These are phyloP conservation scores for Botryosphaeria agaves DNA, from an alignment of 2,329 filamentous ascomycete genomes.

Conservation along the genomic window DNA sequence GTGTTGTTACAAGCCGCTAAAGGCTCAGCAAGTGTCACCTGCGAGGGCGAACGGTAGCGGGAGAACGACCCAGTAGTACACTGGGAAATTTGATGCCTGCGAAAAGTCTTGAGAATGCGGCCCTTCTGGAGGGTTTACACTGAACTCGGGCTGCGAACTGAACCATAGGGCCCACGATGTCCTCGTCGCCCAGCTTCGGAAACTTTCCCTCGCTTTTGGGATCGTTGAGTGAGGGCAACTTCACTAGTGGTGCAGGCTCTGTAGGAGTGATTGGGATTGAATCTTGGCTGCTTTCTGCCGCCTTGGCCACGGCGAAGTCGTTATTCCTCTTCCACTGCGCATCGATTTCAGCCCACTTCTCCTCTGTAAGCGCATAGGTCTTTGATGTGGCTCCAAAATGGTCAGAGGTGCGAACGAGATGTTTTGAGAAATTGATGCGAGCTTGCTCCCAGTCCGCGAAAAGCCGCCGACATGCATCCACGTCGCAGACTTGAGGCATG, in stretches of 20 bases:
- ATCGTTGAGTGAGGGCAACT: conserved; percentile 52
- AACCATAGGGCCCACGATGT: conserved; percentile 87
- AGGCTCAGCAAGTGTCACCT: too few species aligned
- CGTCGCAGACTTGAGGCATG: conserved; percentile 42
- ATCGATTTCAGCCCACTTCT: conserved; percentile 77
- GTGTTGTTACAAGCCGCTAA: too few species aligned
- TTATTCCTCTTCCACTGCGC: conserved; percentile 54
- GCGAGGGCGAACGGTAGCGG: too few species aligned
- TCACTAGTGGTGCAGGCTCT: conserved; percentile 38
- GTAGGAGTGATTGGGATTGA: conserved; percentile 4
- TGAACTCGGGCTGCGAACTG: conserved; percentile 22
- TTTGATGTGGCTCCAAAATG: conserved; percentile 84
- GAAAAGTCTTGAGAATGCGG: conserved; percentile 21
- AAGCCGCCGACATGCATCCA: conserved; percentile 44
- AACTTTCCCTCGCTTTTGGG: conserved; percentile 61
- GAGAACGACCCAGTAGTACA: conserved; percentile 15
- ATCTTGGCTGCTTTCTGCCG: conserved; percentile 14
- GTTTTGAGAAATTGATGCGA: conserved; percentile 73
- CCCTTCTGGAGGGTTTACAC: conserved; percentile 21
- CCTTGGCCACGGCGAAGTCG: conserved; percentile 38
- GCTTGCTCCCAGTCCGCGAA: conserved; percentile 70
- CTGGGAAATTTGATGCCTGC: conserved; percentile 16
- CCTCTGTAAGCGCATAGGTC: conserved; percentile 68
- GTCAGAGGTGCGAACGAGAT: conserved; percentile 72
- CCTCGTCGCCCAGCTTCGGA: conserved; percentile 70